Percentiles rank a stretch among this genome's conserved stretches.
phyloP scores from a whole-genome alignment of 768 basidiomycete species.

The Russula sp. region DNA sequence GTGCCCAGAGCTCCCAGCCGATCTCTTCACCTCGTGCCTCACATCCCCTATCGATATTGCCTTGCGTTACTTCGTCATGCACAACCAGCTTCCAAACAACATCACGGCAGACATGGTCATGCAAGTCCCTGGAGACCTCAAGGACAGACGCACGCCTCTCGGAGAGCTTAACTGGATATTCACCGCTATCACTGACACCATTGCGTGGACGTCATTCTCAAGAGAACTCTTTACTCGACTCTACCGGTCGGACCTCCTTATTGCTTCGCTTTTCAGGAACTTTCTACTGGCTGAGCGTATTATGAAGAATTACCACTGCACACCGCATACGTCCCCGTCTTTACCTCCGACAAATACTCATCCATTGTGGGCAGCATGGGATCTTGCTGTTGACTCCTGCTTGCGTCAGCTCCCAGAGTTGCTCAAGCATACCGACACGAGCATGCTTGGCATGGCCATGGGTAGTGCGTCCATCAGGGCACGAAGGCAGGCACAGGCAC shows the following conservation, averaged over 20 bases:
- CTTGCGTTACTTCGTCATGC: constrained; percentile 88
- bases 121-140: constrained; percentile 94
- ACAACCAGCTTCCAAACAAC: constrained; percentile 75
- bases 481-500: constrained; percentile 26
- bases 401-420: constrained; percentile 89
- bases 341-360: constrained; percentile 97
- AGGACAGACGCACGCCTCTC: constrained; percentile 91
- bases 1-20: constrained; percentile 94
- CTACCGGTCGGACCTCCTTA: constrained; percentile 91
- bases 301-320: constrained; percentile 97
- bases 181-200: constrained; percentile 97
- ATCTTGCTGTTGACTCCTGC: constrained; percentile 91
- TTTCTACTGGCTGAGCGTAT: constrained; percentile 96
- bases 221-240: constrained; percentile 88
- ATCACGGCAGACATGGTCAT: constrained; percentile 86
- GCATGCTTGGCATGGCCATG: constrained; percentile 25
- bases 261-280: constrained; percentile 94
- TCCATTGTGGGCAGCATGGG: constrained; percentile 95
- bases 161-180: constrained; percentile 99
- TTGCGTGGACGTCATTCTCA: constrained; percentile 97
- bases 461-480: constrained; percentile 25
- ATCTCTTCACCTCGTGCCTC: constrained; percentile 94
- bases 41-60: constrained; percentile 99
- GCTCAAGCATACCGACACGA: constrained; percentile 36
- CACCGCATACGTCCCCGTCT: constrained; percentile 86